These are phyloP conservation scores for Arachis stenosperma DNA, from an alignment of 306 rosid species.

Conservation along the genomic window DNA sequence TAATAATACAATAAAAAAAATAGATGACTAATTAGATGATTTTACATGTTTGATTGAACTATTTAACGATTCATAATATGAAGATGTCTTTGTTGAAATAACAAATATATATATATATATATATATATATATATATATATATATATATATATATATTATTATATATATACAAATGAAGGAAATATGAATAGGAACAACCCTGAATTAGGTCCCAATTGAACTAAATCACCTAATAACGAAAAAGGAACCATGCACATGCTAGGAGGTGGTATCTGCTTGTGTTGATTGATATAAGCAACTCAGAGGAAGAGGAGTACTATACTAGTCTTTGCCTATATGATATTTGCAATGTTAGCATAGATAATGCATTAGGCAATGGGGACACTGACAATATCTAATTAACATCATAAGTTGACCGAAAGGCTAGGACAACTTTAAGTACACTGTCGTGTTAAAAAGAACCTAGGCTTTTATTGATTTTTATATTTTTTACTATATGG, in stretches of 20 bases:
- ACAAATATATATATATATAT: not conserved
- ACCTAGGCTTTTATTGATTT: not conserved
- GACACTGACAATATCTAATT: not conserved
- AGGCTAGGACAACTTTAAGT: slow-evolving; percentile 15
- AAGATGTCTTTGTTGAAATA: no score
- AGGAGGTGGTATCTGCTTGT: slow-evolving; percentile 22
- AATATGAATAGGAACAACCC: not conserved
- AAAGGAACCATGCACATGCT: not conserved
- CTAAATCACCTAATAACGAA: slow-evolving; percentile 2
- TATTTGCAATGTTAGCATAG: not conserved
- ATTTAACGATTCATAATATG: no score
- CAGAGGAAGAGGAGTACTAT: not conserved
- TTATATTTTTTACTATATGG: not conserved
- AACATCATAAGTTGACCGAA: not conserved
- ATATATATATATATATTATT: no score
- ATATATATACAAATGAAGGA: not conserved
- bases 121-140: no score
- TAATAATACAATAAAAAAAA: no score
- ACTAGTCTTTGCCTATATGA: not conserved
- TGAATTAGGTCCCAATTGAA: slow-evolving; percentile 9
- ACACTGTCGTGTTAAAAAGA: slow-evolving; percentile 13
- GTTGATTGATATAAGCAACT: slow-evolving; percentile 6
- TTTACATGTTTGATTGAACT: no score
- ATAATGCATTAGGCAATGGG: not conserved
- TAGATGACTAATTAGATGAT: no score